Evolutionary conservation across 345 rosid genomes (phyloP), one percentile per base, ranked within the genome.

Genomic region (Murraya paniculata): DNA sequence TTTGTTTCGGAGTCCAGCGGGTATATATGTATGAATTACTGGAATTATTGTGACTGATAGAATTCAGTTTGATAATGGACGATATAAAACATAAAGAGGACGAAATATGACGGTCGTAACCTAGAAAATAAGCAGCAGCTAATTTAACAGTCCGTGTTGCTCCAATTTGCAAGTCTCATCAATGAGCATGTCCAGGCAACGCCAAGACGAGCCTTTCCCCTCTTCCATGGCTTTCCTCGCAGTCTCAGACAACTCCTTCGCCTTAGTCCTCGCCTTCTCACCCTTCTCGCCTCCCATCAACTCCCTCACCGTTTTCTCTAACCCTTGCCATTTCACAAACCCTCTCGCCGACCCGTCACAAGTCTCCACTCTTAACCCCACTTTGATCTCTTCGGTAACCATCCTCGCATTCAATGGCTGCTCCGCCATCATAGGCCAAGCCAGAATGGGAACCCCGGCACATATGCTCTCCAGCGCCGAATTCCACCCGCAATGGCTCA

Each of bases 401-500:
- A 90, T 70, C 77, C 83, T 90, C 0, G 94, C 91, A 41, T 91
- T 95, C 70, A 90, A 64, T 0, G 89, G 92, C 80, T 94, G 97
- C 24, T 93, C 97, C 0, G 93, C 98, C 89, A 87, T 85, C 94
- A 89, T 80, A 0, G 97, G 93, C 97, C 95, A 91, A 24, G 90
- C 94, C 9, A 94, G 82, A 27, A 94, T 84, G 1, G 95, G 98
- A n/a, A 93, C 91, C 2, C 89, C 95, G 1, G 86, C 88, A 33
- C 92, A 84, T 77, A 95, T 81, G 80, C 94, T 89, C 80, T 95
- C 98, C 72, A 87, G 59, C 0, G 82, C 84, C 5, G 98, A 95
- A 72, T 93, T 95, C 98, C 97, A 93, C 7, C 97, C 98, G 38
- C 98, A 94, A 50, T 94, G 98, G 48, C 94, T 93, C 73, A 93